Evolutionary conservation across 1,284 basidiomycete species (phyloP), one percentile per base, ranked within the genome.

Genomic region (Phellinidium pouzarii): DNA sequence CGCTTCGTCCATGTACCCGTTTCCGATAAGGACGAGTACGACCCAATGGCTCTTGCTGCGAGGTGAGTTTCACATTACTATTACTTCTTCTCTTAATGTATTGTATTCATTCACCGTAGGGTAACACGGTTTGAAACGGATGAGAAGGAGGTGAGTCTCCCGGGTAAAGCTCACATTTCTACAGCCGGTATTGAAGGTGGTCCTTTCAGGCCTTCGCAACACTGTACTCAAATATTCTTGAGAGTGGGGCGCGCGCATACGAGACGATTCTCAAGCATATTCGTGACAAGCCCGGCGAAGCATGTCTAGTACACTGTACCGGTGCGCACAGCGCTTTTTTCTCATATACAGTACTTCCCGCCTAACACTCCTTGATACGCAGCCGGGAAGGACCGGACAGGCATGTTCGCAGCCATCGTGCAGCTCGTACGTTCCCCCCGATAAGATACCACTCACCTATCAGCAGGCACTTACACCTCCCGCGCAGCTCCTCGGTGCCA

Each of bases 371-470:
- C 31, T 34, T 27, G 34, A 17, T n/a, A n/a, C n/a, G n/a, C 51
- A 75, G 73, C 66, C n/a, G 74, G 74, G 5, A 75, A 75, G 57
- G 74, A 76, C 57, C 60, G 73, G 41, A 72, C 73, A 2, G 73
- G 71, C 2, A 48, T 74, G 4, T 68, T 73, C 52, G 64, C 67
- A 9, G 70, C 70, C 6, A 49, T 71, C 8, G 59, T 74, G 14
- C 62, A 68, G 34, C 64, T 65, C 61, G 69, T 68, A 45, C 46
- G 61, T 51, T 17, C 26, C 53, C 61, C n/a, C 48, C 38, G 43
- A 34, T 22, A 29, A 25, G 19, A 11, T n/a, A n/a, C n/a, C 45
- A 6, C 37, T 22, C 19, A 40, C 36, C 50, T 1, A 31, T 40
- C 12, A 48, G 6, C 14, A 22, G 14, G 17, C 27, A 8, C 37